A percentile compares a stretch with the other conserved stretches of the same genome.
Conservation (phyloP, 2,329 filamentous ascomycete genomes). For the Diaporthe velutina region DNA sequence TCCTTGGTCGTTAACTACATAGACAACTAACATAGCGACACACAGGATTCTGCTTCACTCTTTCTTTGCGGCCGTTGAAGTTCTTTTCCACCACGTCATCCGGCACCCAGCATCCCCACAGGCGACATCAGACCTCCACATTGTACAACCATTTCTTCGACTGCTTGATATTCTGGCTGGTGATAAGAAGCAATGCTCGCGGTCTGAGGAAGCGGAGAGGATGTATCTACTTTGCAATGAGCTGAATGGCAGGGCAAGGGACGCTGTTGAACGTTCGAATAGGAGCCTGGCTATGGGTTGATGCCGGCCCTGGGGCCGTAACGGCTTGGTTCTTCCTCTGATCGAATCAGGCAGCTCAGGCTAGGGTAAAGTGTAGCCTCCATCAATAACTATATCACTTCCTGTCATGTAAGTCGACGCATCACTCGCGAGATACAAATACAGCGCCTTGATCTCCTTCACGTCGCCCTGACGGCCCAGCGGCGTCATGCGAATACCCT, state of each 20-base stretch:
- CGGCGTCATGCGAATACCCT: conserved; percentile 63
- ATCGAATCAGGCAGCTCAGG: background rate
- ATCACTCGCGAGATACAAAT: conserved; percentile 66
- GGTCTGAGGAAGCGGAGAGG: background rate
- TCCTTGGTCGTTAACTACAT: background rate
- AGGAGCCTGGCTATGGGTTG: background rate
- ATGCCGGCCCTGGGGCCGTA: no score
- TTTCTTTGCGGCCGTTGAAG: conserved; percentile 10
- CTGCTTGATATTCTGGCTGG: background rate
- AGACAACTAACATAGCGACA: background rate
- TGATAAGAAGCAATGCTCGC: conserved; percentile 6
- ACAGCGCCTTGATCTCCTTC: conserved; percentile 74
- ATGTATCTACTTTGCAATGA: background rate
- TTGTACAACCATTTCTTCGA: background rate
- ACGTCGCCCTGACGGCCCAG: conserved; percentile 71
- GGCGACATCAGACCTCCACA: background rate
- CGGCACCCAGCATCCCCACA: background rate
- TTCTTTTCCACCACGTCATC: background rate
- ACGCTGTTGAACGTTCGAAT: background rate
- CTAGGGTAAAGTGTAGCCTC: conserved; percentile 47
- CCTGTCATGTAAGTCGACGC: conserved; percentile 65
- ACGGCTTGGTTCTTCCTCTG: no score
- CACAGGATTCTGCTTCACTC: conserved; percentile 1
- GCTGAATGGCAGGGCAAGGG: background rate
- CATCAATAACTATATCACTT: conserved; percentile 61